Conservation (phyloP, 2,329 filamentous ascomycete species). For the Sporothrix luriei region DNA sequence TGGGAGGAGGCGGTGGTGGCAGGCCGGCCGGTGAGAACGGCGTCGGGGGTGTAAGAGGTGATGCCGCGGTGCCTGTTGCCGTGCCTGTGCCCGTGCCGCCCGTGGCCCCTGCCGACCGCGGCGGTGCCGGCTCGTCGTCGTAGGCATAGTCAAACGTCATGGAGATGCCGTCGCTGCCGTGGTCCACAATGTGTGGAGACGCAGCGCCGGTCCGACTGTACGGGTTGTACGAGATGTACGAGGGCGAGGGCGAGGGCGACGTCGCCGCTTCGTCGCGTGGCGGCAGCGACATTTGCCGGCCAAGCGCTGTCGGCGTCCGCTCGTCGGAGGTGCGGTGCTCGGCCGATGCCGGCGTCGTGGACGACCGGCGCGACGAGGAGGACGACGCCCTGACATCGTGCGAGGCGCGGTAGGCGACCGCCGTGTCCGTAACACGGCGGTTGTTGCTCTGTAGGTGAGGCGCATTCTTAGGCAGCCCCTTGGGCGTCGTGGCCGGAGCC, state of each 20-base stretch:
- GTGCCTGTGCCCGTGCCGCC: too few species aligned
- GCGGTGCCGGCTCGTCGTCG: constrained; percentile 39
- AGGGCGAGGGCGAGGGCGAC: not conserved
- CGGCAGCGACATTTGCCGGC: constrained; percentile 15
- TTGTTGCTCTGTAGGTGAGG: not conserved
- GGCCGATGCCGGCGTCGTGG: not conserved
- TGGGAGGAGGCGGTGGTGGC: constrained; percentile 41
- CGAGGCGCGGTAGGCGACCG: constrained; percentile 30
- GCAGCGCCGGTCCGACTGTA: constrained; percentile 16
- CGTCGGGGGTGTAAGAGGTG: constrained; percentile 13
- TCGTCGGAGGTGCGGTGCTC: constrained; percentile 36
- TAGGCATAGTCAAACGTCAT: constrained; percentile 69
- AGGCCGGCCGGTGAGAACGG: constrained; percentile 27
- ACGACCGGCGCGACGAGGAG: constrained; percentile 8
- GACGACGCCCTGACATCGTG: constrained; percentile 21
- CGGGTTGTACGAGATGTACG: too few species aligned
- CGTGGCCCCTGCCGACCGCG: not conserved
- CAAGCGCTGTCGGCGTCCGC: constrained; percentile 39
- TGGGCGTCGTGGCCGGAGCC: constrained; percentile 40
- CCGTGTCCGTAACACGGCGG: constrained; percentile 29
- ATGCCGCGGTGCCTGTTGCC: not conserved
- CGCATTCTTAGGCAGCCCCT: constrained; percentile 9
- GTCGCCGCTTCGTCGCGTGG: constrained; percentile 11
- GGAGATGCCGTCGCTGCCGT: constrained; percentile 56
- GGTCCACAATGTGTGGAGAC: constrained; percentile 40